These are phyloP conservation scores for Martiniozyma abietophila DNA, from an alignment of 805 yeast genomes.

Conservation along the genomic window DNA sequence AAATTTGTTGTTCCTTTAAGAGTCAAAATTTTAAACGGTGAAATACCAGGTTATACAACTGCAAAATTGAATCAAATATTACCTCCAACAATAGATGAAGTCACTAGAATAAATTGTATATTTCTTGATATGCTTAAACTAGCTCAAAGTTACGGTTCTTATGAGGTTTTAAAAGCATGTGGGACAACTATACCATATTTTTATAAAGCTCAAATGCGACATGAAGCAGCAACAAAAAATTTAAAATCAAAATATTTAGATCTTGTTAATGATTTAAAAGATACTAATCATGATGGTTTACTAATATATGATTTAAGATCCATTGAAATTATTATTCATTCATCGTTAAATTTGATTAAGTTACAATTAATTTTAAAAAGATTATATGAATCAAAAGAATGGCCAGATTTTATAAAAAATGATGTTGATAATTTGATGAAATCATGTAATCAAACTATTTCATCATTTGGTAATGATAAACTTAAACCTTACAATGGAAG, in stretches of 20 bases:
- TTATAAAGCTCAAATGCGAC: conserved; percentile 87
- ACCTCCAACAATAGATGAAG: conserved; percentile 94
- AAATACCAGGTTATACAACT: conserved; percentile 45
- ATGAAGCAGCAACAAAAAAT: conserved; percentile 80
- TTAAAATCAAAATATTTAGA: conserved; percentile 40
- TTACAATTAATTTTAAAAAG: conserved; percentile 61
- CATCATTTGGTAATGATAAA: conserved; percentile 65
- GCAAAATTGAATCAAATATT: conserved; percentile 66
- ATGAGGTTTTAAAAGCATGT: conserved; percentile 71
- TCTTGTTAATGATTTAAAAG: conserved; percentile 31
- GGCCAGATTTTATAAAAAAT: conserved; percentile 29
- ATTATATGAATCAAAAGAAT: conserved; percentile 38
- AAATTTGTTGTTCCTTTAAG: conserved; percentile 73
- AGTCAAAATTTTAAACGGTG: conserved; percentile 51
- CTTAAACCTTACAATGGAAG: conserved; percentile 47
- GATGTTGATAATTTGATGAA: conserved; percentile 35
- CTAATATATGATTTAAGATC: conserved; percentile 37
- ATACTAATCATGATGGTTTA: conserved; percentile 20
- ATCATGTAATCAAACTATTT: conserved; percentile 56
- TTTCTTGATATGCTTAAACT: conserved; percentile 63
- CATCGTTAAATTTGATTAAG: conserved; percentile 63
- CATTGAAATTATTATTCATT: conserved; percentile 53
- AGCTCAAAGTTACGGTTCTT: conserved; percentile 61
- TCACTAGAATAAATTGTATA: conserved; percentile 81
- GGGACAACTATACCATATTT: conserved; percentile 82